Evolutionary conservation across 768 basidiomycete genomes (phyloP).

Genomic region (Tricholoma hemisulphureum): DNA sequence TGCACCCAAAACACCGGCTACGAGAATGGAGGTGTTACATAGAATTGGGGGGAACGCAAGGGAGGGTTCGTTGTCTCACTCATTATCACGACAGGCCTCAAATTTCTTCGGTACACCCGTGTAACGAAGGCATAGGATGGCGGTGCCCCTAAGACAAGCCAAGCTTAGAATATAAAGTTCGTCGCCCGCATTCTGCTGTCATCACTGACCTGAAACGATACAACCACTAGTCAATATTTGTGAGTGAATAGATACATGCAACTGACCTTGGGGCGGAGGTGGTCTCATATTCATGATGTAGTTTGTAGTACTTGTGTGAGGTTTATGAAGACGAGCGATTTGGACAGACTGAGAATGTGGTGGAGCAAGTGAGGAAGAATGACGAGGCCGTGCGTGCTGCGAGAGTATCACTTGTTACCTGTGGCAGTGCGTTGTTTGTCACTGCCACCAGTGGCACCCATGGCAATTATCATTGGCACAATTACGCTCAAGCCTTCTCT

Average conservation of each 20-base stretch:
- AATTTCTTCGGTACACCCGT: conserved; percentile 52
- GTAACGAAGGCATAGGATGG: conserved; percentile 61
- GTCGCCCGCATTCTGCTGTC: neutral
- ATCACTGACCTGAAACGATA: conserved; percentile 20
- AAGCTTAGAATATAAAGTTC: neutral
- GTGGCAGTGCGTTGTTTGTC: conserved; percentile 18
- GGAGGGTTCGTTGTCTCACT: conserved; percentile 27
- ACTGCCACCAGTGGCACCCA: too few species aligned
- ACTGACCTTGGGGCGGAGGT: conserved; percentile 42
- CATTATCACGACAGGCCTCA: conserved; percentile 60
- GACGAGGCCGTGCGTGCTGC: conserved; percentile 2
- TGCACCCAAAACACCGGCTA: conserved; percentile 46
- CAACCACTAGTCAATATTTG: neutral
- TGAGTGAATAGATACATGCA: neutral
- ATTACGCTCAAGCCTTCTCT: neutral
- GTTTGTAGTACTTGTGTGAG: conserved; percentile 5
- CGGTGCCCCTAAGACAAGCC: conserved; percentile 37
- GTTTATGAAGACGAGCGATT: conserved; percentile 1
- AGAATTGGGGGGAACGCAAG: neutral
- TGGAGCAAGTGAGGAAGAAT: conserved; percentile 9
- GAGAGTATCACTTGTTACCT: neutral
- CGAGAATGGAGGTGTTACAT: conserved; percentile 8
- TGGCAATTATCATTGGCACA: neutral
- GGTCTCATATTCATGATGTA: conserved; percentile 34
- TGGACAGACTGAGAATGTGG: conserved; percentile 1